Base-by-base conservation (phyloP, 768 basidiomycete genomes). In the Tylopilus subfusipes region DNA sequence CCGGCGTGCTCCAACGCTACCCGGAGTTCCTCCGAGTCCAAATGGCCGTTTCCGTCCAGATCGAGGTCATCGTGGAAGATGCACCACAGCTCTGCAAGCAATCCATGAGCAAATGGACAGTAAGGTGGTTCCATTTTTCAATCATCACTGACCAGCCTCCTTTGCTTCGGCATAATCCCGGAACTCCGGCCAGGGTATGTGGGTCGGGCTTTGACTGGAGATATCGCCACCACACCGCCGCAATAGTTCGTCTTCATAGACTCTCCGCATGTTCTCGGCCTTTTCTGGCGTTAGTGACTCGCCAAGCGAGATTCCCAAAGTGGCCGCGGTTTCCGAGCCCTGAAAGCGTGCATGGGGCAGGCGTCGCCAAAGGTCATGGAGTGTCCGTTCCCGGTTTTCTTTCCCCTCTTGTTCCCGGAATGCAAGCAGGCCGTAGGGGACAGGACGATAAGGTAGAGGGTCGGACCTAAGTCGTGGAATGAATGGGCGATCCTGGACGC, bases 31-130 rank as follows among this genome's bases (percentile, higher is more conserved):
- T 73, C 70, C 9, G 80, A 75, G 63, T 94, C 92, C 29, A 97
- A 69, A 52, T 81, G 82, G 9, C 92, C 93, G 71, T 97, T 91
- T 25, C 88, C 82, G 64, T 97, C 93, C 56, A 93, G 75, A 73
- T 96, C 95, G 46, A 97, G 80, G 63, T 94, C 89, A 65, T 93
- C 79, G 59, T 91, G 90, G 71, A 97, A 97, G 52, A 94, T 85
- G 48, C 82, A 77, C 95, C 95, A 97, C 21, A 97, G 77, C 71
- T 96, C 93, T 92, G 53, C 46, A 40, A 53, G 48, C 42, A 51
- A 54, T 50, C 42, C 14, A 45, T 59, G 55, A 69, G 58, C 36
- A 47, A 57, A 55, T n/a, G 60, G 34, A 57, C 43, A 21, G 27
- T 55, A 47, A 48, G 31, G 55, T 21, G 47, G 57, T 42, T 57